Conservation (phyloP, 139 green algal genomes). For the Spirogloea muscicola region DNA sequence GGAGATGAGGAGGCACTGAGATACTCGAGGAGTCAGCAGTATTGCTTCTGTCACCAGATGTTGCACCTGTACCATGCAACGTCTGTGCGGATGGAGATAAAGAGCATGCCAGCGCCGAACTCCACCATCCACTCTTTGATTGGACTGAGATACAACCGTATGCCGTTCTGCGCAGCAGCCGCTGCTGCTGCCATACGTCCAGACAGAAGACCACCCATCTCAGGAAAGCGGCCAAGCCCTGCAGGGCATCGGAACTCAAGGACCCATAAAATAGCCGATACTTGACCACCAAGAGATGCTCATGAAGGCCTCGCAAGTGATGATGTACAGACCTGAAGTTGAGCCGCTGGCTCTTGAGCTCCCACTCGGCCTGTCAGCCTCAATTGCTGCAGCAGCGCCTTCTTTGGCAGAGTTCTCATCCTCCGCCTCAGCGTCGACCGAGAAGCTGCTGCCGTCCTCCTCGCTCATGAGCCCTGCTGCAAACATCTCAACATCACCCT, state of each 20-base stretch:
- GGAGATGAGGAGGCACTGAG: too few relatives aligned
- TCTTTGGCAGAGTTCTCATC: neutral
- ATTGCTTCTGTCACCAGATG: too few relatives aligned
- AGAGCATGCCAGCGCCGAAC: constrained; percentile 76
- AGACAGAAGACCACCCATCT: neutral
- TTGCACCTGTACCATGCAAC: constrained; percentile 81
- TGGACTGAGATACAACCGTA: constrained; percentile 81
- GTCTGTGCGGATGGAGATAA: constrained; percentile 87
- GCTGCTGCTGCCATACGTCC: neutral
- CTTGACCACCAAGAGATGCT: neutral
- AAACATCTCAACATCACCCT: constrained; percentile 80
- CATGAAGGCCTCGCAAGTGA: neutral
- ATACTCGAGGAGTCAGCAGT: too few relatives aligned
- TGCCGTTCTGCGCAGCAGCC: constrained; percentile 45
- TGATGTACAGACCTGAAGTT: neutral
- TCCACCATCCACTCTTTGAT: constrained; percentile 93
- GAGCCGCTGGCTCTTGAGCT: neutral
- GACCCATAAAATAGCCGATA: neutral
- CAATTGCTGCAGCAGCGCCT: neutral
- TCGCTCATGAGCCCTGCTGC: constrained; percentile 72
- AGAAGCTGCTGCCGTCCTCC: constrained; percentile 69
- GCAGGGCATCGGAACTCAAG: neutral
- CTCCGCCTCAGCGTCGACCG: constrained; percentile 39
- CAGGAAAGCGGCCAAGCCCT: neutral
- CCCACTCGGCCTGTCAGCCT: neutral